Conservation (phyloP, 1,284 basidiomycete genomes). For the Malassezia caprae region DNA sequence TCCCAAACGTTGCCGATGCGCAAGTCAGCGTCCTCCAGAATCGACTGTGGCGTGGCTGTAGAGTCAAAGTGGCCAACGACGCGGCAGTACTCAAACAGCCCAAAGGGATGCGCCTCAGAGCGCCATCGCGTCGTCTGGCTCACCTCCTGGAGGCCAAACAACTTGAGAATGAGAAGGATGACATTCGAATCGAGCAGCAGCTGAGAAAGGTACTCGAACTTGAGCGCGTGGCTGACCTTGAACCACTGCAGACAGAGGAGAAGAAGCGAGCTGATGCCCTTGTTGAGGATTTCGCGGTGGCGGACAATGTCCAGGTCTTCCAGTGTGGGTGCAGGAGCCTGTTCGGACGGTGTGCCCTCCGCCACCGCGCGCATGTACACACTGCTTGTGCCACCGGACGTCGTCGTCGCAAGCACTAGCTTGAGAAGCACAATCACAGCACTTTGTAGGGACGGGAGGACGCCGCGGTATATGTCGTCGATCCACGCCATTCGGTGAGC, state of each 20-base stretch:
- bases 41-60: conserved; percentile 12
- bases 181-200: conserved; percentile 91
- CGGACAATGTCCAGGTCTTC: conserved; percentile 90
- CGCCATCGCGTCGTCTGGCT: conserved; percentile 70
- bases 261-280: conserved; percentile 89
- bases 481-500: conserved; percentile 36
- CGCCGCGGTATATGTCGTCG: conserved; percentile 35
- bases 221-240: conserved; percentile 82
- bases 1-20: conserved; percentile 26
- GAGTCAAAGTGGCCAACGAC: conserved; percentile 52
- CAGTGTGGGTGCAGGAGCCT: conserved; percentile 63
- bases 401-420: conserved; percentile 42
- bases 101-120: conserved; percentile 67
- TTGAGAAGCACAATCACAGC: conserved; percentile 46
- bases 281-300: conserved; percentile 93
- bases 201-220: conserved; percentile 93
- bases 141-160: conserved; percentile 92
- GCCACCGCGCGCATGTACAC: conserved; percentile 40
- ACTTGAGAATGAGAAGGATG: conserved; percentile 84
- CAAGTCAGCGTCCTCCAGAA: conserved; percentile 21
- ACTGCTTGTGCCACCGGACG: conserved; percentile 39
- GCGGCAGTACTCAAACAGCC: conserved; percentile 91
- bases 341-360: conserved; percentile 36
- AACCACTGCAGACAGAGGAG: conserved; percentile 91
- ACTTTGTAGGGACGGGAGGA: conserved; percentile 38